phyloP scores from a whole-genome alignment of 345 rosid species.

The Aegle marmelos region DNA sequence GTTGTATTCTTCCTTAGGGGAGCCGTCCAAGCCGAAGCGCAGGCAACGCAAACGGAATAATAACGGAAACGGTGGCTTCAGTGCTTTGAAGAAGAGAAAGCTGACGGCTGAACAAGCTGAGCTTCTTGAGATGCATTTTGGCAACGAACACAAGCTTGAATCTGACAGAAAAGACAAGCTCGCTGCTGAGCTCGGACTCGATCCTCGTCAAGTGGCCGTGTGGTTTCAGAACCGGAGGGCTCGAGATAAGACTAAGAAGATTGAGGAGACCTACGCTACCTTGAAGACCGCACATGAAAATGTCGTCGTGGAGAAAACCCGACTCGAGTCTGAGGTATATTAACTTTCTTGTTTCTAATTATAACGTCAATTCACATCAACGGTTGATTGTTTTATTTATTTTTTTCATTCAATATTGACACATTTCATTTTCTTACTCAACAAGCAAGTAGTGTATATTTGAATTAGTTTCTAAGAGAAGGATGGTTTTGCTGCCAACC shows the following conservation, averaged over 20 bases:
- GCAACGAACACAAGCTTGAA: conserved; percentile 74
- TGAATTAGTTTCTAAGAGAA: neutral
- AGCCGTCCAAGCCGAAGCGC: conserved; percentile 43
- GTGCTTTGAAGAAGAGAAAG: conserved; percentile 63
- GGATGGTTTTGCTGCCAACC: neutral
- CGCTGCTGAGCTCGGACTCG: conserved; percentile 77
- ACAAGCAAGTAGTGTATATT: neutral
- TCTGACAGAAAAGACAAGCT: conserved; percentile 78
- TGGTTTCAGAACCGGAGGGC: conserved; percentile 98
- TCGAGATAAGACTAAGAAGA: conserved; percentile 88
- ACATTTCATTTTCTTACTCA: conserved; percentile 2
- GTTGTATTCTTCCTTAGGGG: conserved; percentile 32
- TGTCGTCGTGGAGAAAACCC: conserved; percentile 49
- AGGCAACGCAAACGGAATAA: conserved; percentile 58
- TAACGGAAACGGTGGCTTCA: conserved; percentile 32
- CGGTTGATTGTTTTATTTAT: too few species aligned
- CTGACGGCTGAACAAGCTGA: conserved; percentile 61
- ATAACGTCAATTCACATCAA: neutral
- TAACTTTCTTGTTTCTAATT: neutral
- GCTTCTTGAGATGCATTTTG: conserved; percentile 64
- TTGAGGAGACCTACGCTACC: conserved; percentile 70
- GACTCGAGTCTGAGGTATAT: conserved; percentile 76
- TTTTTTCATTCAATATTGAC: neutral
- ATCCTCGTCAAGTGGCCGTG: conserved; percentile 92
- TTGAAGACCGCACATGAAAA: conserved; percentile 48